phyloP scores from a whole-genome alignment of 805 yeast genomes.

The Kazachstania viticola region DNA sequence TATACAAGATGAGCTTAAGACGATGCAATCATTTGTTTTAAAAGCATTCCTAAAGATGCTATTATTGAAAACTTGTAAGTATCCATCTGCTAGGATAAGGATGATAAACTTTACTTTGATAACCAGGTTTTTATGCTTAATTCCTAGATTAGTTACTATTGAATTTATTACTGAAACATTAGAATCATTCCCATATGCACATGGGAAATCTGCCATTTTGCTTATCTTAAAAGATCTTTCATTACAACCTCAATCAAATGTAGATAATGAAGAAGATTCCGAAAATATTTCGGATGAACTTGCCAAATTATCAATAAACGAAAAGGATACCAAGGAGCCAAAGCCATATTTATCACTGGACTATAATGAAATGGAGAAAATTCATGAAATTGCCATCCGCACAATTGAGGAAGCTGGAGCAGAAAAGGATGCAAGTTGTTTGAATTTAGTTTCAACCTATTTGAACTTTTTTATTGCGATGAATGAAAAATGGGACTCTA shows the following conservation, averaged over 20 bases:
- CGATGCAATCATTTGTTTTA: slow-evolving; percentile 26
- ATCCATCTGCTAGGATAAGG: slow-evolving; percentile 29
- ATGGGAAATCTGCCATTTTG: slow-evolving; percentile 47
- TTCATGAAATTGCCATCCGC: slow-evolving; percentile 22
- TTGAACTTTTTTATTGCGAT: neutral
- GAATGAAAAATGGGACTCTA: neutral
- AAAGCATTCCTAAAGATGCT: slow-evolving; percentile 33
- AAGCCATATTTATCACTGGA: slow-evolving; percentile 32
- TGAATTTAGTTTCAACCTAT: neutral
- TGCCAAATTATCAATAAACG: neutral
- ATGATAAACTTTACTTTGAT: slow-evolving; percentile 46
- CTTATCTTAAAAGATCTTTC: slow-evolving; percentile 62
- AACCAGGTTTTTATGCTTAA: slow-evolving; percentile 47
- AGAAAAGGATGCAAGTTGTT: neutral
- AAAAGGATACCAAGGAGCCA: neutral
- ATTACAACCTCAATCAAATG: too few species aligned
- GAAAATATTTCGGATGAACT: neutral
- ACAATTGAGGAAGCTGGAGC: slow-evolving; percentile 1
- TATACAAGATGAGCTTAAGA: slow-evolving; percentile 7
- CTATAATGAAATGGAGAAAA: slow-evolving; percentile 28
- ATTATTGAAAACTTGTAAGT: slow-evolving; percentile 28
- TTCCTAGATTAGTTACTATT: slow-evolving; percentile 47
- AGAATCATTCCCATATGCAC: slow-evolving; percentile 51
- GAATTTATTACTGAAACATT: slow-evolving; percentile 54
- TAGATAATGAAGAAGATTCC: neutral